Base-by-base conservation (phyloP, 192 early-diverging fungal genomes). In the Powellomyces hirtus region DNA sequence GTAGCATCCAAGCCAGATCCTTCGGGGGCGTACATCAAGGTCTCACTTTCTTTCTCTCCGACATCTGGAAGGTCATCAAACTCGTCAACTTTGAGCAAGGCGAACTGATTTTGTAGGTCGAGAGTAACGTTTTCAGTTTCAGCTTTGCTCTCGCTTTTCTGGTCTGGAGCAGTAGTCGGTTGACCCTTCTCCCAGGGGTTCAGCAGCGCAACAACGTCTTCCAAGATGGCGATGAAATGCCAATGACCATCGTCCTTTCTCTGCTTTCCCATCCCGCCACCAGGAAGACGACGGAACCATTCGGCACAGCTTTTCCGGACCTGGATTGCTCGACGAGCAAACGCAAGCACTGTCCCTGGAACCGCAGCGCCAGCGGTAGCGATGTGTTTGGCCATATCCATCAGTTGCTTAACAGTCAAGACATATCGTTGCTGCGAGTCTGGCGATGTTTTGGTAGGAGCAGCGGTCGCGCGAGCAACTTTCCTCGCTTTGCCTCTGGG, bases 161-260 rank as follows among this genome's bases (percentile, higher is more conserved):
- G n/a, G 4, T 2, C 16, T 24, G 16, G 5, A 6, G 4, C 46
- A 16, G 46, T 24, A 49, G 46, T 24, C 4, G 46, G 46, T 14
- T 49, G 5, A 20, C 38, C 59, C 7, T 30, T 42, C 34, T 27
- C 24, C 44, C 37, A 53, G 1, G 64, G 64, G 8, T 4, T 1
- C 11, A 66, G 26, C 18, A 56, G 11, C 50, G 7, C 33, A 4
- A 66, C 50, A 37, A 66, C 64, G 1, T 31, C 24, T 30, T 66
- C 51, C 4, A 66, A 34, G n/a, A 66, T 52, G 4, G 3, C 6
- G 13, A 66, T 37, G 56, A 66, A 66, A 34, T 66, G 34, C 64
- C 64, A 66, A 27, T 66, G 64, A 1, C 16, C 36, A 7, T 14
- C 26, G 37, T 66, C 51, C 2, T 10, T 36, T 22, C 22, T 26